Evolutionary conservation across 495 filamentous ascomycete species (phyloP), one percentile per base, ranked within the genome.

Genomic region (Lindgomyces ingoldianus): DNA sequence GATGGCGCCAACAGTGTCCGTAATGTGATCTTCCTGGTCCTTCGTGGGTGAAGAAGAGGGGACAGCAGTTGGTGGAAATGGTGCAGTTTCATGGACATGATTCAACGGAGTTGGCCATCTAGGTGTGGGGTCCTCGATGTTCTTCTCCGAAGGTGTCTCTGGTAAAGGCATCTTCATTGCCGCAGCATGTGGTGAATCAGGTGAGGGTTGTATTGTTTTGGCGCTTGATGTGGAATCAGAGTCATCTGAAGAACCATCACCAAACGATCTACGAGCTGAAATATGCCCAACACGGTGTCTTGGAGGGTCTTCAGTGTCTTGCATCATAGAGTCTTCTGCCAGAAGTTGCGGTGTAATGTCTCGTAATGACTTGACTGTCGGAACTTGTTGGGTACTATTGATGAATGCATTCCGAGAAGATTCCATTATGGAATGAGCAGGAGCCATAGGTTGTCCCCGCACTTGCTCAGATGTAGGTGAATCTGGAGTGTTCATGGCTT

Each of bases 1-100:
- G 67, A 98, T 94, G 19, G 91, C 95, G 9, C 94, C 94, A 36
- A 98, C 90, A 2, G 94, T 98, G 76, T 98, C 94, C 3, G 88
- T 95, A 60, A 98, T 87, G 16, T 66, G 50, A 68, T 88, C 85
- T 21, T 71, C 74, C 22, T 25, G 9, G 22, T 25, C 58, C 24
- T 48, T 11, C 25, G 22, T 24, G 46, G 10, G 19, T 8, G 4
- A 45, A 21, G 50, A 42, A 47, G 41, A 16, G 25, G 2, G 4
- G 41, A 16, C 39, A 29, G 25, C n/a, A 8, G 39, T 4, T 14
- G 65, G 65, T 9, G 65, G 65, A 16, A 61, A 27, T 10, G 58
- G 54, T 14, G 54, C 25, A 39, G 45, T 30, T 21, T 66, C 63
- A 9, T 22, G 57, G 10, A 60, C 49, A 29, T 60, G 54, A 12